Conservation (phyloP, 176 grass and related monocot species). For the Musa schizocarpa region DNA sequence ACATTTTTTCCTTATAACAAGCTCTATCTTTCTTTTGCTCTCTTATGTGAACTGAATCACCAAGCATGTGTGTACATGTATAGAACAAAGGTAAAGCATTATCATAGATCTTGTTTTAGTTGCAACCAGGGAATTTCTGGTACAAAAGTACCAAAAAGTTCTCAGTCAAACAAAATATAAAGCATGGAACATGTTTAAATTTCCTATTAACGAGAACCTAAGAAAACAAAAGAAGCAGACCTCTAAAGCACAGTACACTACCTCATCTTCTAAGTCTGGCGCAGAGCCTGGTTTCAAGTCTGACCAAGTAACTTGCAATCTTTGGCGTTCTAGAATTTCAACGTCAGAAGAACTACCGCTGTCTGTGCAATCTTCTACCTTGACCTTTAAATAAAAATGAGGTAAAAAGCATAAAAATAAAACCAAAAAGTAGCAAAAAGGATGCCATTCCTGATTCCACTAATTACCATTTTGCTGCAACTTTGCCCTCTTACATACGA, state of each 20-base stretch:
- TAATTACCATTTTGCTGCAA: neutral
- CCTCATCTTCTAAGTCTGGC: constrained; percentile 30
- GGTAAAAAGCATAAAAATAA: neutral
- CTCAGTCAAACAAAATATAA: neutral
- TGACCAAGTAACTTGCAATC: neutral
- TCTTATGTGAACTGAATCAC: too few relatives aligned
- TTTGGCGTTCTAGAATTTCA: constrained; percentile 16
- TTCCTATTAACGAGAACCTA: neutral
- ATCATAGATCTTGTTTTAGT: neutral
- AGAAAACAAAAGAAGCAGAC: neutral
- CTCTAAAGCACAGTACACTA: constrained; percentile 4
- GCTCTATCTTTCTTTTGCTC: neutral
- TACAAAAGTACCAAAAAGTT: neutral
- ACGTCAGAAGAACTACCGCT: neutral
- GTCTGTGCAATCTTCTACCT: constrained; percentile 46
- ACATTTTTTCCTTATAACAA: neutral
- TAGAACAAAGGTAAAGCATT: neutral
- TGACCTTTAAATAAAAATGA: constrained; percentile 36
- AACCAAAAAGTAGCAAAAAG: neutral
- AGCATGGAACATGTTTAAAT: neutral
- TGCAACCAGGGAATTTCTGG: neutral
- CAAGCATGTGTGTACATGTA: too few relatives aligned
- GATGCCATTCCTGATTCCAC: neutral
- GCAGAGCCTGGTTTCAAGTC: constrained; percentile 8
- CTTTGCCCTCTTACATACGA: neutral